Conservation (phyloP, 176 grass and related monocot genomes). For the Rhynchospora breviuscula region DNA sequence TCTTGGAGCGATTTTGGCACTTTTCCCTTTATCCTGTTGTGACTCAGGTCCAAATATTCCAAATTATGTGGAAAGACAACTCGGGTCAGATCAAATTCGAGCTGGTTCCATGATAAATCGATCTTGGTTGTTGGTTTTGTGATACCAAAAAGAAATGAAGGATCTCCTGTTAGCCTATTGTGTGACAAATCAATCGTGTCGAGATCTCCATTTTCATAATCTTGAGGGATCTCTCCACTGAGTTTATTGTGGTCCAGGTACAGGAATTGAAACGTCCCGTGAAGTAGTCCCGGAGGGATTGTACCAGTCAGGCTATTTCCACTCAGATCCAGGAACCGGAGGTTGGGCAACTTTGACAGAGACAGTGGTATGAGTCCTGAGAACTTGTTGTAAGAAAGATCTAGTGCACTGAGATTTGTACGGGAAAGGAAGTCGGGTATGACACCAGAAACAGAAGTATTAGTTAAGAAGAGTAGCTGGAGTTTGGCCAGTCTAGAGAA, state of each 20-base stretch:
- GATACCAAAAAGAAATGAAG: constrained; percentile 43
- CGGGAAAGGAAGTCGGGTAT: constrained; percentile 43
- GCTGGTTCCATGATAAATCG: constrained; percentile 71
- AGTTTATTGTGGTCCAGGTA: constrained; percentile 55
- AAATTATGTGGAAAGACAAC: constrained; percentile 49
- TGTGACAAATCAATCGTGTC: constrained; percentile 57
- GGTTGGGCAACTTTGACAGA: constrained; percentile 42
- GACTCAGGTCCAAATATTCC: constrained; percentile 59
- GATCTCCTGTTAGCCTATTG: constrained; percentile 58
- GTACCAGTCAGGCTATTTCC: constrained; percentile 37
- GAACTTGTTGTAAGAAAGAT: constrained; percentile 52
- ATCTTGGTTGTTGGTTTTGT: constrained; percentile 43
- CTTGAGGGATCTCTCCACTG: constrained; percentile 44
- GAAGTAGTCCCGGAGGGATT: constrained; percentile 48
- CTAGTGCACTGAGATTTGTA: constrained; percentile 40
- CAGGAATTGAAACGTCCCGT: constrained; percentile 38
- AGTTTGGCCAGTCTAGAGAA: constrained; percentile 52
- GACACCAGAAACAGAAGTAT: constrained; percentile 47
- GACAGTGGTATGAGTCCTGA: constrained; percentile 36
- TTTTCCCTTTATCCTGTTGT: constrained; percentile 56
- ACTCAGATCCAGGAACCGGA: constrained; percentile 43
- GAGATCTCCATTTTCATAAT: constrained; percentile 48
- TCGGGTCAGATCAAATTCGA: constrained; percentile 59
- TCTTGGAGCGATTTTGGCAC: constrained; percentile 44
- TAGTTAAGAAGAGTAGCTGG: constrained; percentile 47